Conservation (phyloP, 306 rosid genomes). For the Cucumis cinereus region DNA sequence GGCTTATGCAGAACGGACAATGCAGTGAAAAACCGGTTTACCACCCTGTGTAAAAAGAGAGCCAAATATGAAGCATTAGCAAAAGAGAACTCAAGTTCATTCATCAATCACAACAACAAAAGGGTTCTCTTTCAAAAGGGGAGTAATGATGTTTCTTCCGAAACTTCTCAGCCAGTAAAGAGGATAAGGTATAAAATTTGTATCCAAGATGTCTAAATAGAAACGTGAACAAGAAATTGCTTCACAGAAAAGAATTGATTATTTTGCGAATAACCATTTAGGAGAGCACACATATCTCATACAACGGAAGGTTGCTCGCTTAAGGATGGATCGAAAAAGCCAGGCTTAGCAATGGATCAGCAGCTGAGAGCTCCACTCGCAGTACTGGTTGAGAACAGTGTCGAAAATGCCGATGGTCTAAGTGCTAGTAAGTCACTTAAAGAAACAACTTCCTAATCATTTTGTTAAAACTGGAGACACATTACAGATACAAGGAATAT, state of each 20-base stretch:
- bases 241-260: background rate
- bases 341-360: constrained; percentile 33
- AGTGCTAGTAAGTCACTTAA: constrained; percentile 37
- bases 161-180: constrained; percentile 33
- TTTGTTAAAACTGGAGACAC: constrained; percentile 9
- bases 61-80: constrained; percentile 90
- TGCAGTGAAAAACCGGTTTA: constrained; percentile 95
- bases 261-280: constrained; percentile 14
- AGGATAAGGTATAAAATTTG: constrained; percentile 49
- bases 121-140: constrained; percentile 43
- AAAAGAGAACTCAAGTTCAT: constrained; percentile 61
- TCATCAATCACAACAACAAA: constrained; percentile 60
- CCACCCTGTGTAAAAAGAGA: constrained; percentile 96
- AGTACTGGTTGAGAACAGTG: constrained; percentile 65
- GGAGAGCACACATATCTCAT: constrained; percentile 64
- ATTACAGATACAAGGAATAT: constrained; percentile 5
- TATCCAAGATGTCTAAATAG: background rate
- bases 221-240: background rate
- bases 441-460: background rate
- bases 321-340: constrained; percentile 52
- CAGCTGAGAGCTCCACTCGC: constrained; percentile 66
- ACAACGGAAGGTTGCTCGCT: constrained; percentile 30
- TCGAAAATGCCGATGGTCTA: constrained; percentile 28
- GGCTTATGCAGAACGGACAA: constrained; percentile 76
- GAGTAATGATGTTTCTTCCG: constrained; percentile 34